Evolutionary conservation across 768 basidiomycete genomes (phyloP), one percentile per base, ranked within the genome.

Genomic region (Tylopilus sp.): DNA sequence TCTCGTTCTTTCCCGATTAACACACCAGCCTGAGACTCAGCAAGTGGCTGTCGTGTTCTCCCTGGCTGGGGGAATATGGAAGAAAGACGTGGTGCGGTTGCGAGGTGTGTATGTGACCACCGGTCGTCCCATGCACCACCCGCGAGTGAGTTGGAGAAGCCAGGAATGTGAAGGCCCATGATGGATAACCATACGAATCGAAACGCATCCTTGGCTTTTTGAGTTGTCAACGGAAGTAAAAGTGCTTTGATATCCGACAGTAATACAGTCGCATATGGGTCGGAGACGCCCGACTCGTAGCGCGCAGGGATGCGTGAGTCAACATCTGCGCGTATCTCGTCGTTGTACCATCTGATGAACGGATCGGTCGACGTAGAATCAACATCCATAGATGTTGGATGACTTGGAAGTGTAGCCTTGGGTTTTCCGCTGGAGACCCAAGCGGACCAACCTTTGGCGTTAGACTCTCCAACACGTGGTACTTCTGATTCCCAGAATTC

Each of bases 401-500:
- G 46, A 38, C 48, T 51, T 37, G 51, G 22, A 45, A 45, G 36
- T 38, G 31, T 12, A 34, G 54, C 43, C 25, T 76, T 73, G 29
- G 76, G 69, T 43, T 72, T 75, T 22, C 76, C 75, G 21, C 75
- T 71, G 12, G 72, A 63, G 36, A 78, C 68, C 87, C 87, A 92
- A 30, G 71, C 54, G 14, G 76, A 75, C 89, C 90, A 92, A 24
- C 91, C 89, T 51, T 68, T 73, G 10, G 89, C 81, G 49, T 74
- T 72, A 1, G 68, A 64, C 63, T 93, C 91, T 26, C 89, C 88
- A 10, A 84, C 66, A n/a, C 90, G 84, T n/a, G 84, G 83, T 11
- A 71, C 72, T 68, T 92, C 91, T 5, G 86, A 82, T 46, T 93
- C 91, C 91, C 91, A 93, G 64, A 88, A 93, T 47, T 83, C 81